phyloP scores from a whole-genome alignment of 441 rosid species.

The Flueggea neowawraea region DNA sequence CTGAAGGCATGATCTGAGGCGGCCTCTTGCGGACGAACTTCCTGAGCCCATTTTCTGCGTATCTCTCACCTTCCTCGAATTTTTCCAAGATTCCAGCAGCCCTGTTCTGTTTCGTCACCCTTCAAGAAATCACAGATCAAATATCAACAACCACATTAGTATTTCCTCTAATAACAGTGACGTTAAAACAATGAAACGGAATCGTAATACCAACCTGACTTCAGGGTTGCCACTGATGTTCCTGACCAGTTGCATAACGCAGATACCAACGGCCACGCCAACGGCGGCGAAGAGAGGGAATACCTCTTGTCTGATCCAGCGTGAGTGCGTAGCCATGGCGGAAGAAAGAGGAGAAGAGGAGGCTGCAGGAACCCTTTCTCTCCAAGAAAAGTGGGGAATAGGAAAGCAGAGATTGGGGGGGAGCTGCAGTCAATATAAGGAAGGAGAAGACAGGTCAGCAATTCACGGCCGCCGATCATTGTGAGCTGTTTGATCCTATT shows the following conservation, averaged over 20 bases:
- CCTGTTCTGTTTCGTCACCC: constrained; percentile 56
- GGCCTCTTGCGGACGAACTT: constrained; percentile 32
- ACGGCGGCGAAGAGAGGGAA: constrained; percentile 53
- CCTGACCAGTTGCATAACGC: constrained; percentile 52
- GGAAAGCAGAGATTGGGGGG: too few species aligned
- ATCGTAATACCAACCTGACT: constrained; percentile 59
- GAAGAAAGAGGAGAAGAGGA: background rate
- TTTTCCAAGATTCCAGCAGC: constrained; percentile 57
- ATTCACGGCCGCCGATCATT: too few species aligned
- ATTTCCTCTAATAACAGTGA: background rate
- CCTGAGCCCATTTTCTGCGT: constrained; percentile 49
- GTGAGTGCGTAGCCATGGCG: background rate
- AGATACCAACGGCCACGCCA: constrained; percentile 52
- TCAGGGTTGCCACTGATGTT: constrained; percentile 55
- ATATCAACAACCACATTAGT: too few species aligned
- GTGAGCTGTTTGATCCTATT: too few species aligned
- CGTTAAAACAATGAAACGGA: background rate
- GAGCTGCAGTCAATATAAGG: too few species aligned
- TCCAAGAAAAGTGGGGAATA: background rate
- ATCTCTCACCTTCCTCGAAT: constrained; percentile 55
- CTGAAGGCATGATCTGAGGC: constrained; percentile 60
- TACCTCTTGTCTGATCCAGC: constrained; percentile 15
- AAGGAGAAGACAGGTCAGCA: too few species aligned
- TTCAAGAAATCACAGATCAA: constrained; percentile 3
- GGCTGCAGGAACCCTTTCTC: background rate